Evolutionary conservation across 2,329 filamentous ascomycete genomes (phyloP).

Genomic region (Cladophialophora immunda): DNA sequence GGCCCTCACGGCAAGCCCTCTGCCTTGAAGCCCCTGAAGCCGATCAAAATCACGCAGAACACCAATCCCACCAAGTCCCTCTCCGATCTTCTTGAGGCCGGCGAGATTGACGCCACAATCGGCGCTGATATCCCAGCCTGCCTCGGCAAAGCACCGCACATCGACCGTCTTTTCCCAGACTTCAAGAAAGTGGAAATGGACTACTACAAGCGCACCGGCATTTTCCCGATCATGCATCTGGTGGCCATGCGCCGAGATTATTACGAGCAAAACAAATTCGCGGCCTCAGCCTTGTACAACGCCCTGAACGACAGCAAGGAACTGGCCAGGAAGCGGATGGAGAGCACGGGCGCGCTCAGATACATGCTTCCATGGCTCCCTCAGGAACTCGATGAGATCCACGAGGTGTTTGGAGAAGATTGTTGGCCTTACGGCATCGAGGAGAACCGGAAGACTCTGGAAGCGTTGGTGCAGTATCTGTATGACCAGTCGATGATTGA

Average conservation of each 20-base stretch:
- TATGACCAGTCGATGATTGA: conserved; percentile 17
- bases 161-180: conserved; percentile 47
- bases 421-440: conserved; percentile 15
- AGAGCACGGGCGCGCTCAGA: conserved; percentile 41
- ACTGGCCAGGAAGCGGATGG: conserved; percentile 44
- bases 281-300: conserved; percentile 46
- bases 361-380: conserved; percentile 51
- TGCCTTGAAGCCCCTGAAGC: conserved; percentile 22
- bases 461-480: conserved; percentile 13
- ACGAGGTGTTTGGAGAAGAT: conserved; percentile 43
- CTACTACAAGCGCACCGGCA: conserved; percentile 45
- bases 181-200: conserved; percentile 47
- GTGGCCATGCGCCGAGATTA: conserved; percentile 42
- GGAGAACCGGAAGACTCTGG: conserved; percentile 16
- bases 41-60: conserved; percentile 20
- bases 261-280: conserved; percentile 44
- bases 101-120: conserved; percentile 50
- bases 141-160: conserved; percentile 43
- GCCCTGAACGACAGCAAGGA: conserved; percentile 48
- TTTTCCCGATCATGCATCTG: conserved; percentile 48
- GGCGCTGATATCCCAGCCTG: conserved; percentile 47
- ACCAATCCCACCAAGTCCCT: conserved; percentile 42
- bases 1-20: conserved; percentile 45
- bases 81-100: conserved; percentile 46
- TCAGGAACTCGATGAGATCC: conserved; percentile 46